These are phyloP conservation scores for Peniophora sp. DNA, from an alignment of 1,284 basidiomycete genomes.

Conservation along the genomic window DNA sequence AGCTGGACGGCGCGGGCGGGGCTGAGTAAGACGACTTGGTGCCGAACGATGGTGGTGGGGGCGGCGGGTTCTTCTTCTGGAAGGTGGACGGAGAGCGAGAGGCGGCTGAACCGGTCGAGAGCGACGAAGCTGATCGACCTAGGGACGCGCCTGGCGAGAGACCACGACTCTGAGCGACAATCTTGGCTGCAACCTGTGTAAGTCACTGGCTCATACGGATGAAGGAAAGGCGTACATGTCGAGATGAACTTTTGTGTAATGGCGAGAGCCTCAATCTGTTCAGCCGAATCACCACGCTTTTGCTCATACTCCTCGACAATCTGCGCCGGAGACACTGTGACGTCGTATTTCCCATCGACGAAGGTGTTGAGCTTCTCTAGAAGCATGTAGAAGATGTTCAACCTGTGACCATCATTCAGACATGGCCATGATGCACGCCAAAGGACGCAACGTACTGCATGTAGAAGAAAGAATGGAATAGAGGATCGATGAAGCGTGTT, in stretches of 20 bases:
- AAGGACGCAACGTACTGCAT: conserved; percentile 76
- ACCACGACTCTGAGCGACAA: conserved; percentile 50
- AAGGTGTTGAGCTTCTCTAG: conserved; percentile 90
- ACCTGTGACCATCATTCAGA: conserved; percentile 32
- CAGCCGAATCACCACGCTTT: conserved; percentile 74
- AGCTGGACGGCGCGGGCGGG: conserved; percentile 31
- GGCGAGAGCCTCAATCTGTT: conserved; percentile 65
- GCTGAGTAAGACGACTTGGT: conserved; percentile 28
- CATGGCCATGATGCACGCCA: background rate
- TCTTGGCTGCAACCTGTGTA: conserved; percentile 38
- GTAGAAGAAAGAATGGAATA: conserved; percentile 98
- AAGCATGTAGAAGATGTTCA: conserved; percentile 92
- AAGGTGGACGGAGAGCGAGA: conserved; percentile 28
- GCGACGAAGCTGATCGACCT: conserved; percentile 30
- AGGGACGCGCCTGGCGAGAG: conserved; percentile 19
- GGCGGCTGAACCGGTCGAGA: conserved; percentile 29
- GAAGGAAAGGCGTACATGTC: conserved; percentile 54
- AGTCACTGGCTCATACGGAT: conserved; percentile 6
- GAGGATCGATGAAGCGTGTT: conserved; percentile 88
- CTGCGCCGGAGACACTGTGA: conserved; percentile 55
- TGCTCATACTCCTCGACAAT: conserved; percentile 76
- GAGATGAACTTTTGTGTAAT: conserved; percentile 80
- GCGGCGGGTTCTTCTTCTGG: conserved; percentile 37
- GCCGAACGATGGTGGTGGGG: conserved; percentile 30
- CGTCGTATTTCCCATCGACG: conserved; percentile 79